Percentiles rank a stretch among this genome's conserved stretches.
These are phyloP conservation scores for Penicillium parvum DNA, from an alignment of 495 filamentous ascomycete genomes.

Conservation along the genomic window DNA sequence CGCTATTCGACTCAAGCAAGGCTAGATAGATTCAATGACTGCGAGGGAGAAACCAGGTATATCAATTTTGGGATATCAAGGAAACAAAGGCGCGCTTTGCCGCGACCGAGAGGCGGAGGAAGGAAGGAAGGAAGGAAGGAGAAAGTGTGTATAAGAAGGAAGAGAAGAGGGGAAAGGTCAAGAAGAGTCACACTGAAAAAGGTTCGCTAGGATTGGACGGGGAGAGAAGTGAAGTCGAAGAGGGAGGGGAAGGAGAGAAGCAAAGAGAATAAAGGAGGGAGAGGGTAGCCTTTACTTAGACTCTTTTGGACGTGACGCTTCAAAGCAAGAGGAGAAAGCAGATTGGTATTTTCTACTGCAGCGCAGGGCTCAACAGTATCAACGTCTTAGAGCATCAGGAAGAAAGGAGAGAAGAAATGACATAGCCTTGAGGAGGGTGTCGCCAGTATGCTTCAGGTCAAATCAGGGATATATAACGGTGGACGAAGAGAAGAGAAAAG, in stretches of 20 bases:
- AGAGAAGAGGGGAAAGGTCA: neutral
- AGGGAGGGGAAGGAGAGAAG: constrained; percentile 2
- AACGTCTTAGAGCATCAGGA: constrained; percentile 3
- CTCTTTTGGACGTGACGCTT: neutral
- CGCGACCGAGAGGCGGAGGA: no score
- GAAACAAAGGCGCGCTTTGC: no score
- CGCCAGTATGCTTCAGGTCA: constrained; percentile 26
- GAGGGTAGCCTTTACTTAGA: neutral
- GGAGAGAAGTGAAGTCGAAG: neutral
- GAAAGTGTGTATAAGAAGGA: constrained; percentile 3
- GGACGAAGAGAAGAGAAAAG: constrained; percentile 9
- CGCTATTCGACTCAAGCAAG: neutral
- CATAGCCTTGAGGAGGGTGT: constrained; percentile 16
- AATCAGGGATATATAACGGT: constrained; percentile 33
- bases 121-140: neutral
- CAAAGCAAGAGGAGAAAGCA: constrained; percentile 11
- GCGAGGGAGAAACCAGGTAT: constrained; percentile 17
- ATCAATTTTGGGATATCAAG: constrained; percentile 12
- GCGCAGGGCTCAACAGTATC: constrained; percentile 8
- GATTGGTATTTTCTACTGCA: constrained; percentile 7
- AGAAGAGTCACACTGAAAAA: constrained; percentile 5
- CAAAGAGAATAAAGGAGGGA: neutral
- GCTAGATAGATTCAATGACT: neutral
- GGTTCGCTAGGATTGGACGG: neutral
- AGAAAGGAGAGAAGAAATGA: constrained; percentile 12